These are phyloP conservation scores for Gastrolobium villosum DNA, from an alignment of 306 rosid species.

Conservation along the genomic window DNA sequence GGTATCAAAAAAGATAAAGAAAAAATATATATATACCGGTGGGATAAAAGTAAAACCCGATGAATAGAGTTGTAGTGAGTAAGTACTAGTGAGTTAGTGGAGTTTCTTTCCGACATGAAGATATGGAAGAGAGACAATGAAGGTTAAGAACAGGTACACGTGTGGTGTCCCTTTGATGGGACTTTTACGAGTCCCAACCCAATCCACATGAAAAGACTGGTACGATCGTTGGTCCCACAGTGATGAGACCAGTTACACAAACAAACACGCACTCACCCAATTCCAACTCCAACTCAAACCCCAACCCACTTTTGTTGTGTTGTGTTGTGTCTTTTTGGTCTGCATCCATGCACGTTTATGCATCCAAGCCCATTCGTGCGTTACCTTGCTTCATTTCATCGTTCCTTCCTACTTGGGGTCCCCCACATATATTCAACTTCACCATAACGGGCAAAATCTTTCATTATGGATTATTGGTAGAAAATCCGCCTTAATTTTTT, in stretches of 20 bases:
- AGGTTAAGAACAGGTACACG: slow-evolving; percentile 38
- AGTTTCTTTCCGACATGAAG: background rate
- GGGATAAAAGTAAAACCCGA: too few relatives aligned
- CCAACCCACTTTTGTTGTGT: slow-evolving; percentile 3
- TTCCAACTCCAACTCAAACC: background rate
- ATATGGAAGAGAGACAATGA: slow-evolving; percentile 10
- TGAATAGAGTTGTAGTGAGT: background rate
- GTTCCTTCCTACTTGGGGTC: slow-evolving; percentile 21
- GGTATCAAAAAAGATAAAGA: too few relatives aligned
- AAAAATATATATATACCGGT: too few relatives aligned
- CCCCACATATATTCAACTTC: background rate
- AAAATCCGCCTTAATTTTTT: too few relatives aligned
- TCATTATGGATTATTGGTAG: too few relatives aligned
- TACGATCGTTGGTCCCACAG: slow-evolving; percentile 31
- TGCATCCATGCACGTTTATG: slow-evolving; percentile 43
- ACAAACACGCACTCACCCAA: slow-evolving; percentile 21
- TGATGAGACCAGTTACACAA: slow-evolving; percentile 36
- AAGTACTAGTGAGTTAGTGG: too few relatives aligned
- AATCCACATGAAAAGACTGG: slow-evolving; percentile 41
- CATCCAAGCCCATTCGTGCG: slow-evolving; percentile 53
- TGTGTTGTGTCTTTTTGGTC: slow-evolving; percentile 43
- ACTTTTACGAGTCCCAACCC: background rate
- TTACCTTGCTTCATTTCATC: background rate
- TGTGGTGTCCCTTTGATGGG: slow-evolving; percentile 47
- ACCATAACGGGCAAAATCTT: too few relatives aligned